These are phyloP conservation scores for Penicillium pulvis DNA, from an alignment of 495 filamentous ascomycete genomes.

Conservation along the genomic window DNA sequence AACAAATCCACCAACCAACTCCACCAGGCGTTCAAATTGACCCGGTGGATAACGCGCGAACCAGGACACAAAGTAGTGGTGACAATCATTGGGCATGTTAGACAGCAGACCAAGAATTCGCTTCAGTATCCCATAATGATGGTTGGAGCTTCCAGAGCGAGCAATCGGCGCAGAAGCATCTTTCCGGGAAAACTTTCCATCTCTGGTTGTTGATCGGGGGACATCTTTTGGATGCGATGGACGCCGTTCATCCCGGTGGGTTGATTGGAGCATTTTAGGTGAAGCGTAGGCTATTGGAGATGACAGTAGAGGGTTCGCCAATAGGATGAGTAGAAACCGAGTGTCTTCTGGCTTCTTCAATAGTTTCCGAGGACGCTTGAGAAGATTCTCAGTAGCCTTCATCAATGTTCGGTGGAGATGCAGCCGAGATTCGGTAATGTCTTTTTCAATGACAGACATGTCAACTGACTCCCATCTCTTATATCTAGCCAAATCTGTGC, in stretches of 20 bases:
- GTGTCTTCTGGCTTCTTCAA: conserved; percentile 70
- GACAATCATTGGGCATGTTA: conserved; percentile 73
- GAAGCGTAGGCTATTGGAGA: conserved; percentile 20
- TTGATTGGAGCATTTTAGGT: conserved; percentile 3
- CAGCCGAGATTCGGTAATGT: conserved; percentile 65
- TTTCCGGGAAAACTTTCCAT: conserved; percentile 25
- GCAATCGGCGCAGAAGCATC: conserved; percentile 12
- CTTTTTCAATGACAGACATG: conserved; percentile 54
- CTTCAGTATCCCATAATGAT: conserved; percentile 85
- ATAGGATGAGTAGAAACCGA: conserved; percentile 79
- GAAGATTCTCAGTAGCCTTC: conserved; percentile 78
- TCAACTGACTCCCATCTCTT: conserved; percentile 38
- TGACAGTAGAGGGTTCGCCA: conserved; percentile 79
- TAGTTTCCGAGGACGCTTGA: conserved; percentile 80
- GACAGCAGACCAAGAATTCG: conserved; percentile 79
- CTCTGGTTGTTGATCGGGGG: conserved; percentile 21
- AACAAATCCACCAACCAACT: conserved; percentile 77
- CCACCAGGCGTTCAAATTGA: conserved; percentile 72
- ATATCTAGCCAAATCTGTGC: conserved; percentile 27
- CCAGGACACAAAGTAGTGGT: conserved; percentile 85
- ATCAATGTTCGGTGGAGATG: conserved; percentile 71
- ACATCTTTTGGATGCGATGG: conserved; percentile 32
- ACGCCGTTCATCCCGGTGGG: conserved; percentile 29
- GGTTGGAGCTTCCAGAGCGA: conserved; percentile 45
- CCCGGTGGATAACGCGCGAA: conserved; percentile 70